Percentiles rank a stretch among this genome's conserved stretches.
Evolutionary conservation across 2,329 filamentous ascomycete species (phyloP).

Genomic region (Periconia digitata): DNA sequence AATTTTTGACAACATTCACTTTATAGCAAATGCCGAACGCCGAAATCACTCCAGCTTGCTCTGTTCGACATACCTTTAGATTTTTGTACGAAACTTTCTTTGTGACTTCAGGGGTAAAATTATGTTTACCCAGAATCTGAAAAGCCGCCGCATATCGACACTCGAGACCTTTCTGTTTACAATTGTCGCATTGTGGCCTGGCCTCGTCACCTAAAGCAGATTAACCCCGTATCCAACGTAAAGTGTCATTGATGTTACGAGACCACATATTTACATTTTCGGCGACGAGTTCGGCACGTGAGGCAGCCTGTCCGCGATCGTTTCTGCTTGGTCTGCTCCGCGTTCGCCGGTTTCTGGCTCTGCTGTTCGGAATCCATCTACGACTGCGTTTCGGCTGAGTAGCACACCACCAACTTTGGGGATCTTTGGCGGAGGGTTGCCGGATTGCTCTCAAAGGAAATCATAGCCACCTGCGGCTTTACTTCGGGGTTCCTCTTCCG

Average conservation of each 20-base stretch:
- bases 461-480: conserved; percentile 15
- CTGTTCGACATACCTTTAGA: conserved; percentile 14
- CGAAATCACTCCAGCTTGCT: background rate
- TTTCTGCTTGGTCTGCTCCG: conserved; percentile 13
- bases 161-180: conserved; percentile 49
- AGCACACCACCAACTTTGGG: no score
- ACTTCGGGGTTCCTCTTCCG: background rate
- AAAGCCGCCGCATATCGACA: conserved; percentile 54
- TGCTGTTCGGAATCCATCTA: background rate
- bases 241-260: background rate
- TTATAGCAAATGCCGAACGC: background rate
- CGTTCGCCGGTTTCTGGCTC: conserved; percentile 1
- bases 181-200: conserved; percentile 54
- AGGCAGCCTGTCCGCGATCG: conserved; percentile 49
- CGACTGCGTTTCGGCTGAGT: no score
- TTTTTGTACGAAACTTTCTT: conserved; percentile 17
- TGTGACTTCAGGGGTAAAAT: conserved; percentile 42
- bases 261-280: conserved; percentile 48
- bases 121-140: conserved; percentile 54
- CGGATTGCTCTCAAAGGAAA: conserved; percentile 15
- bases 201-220: conserved; percentile 52
- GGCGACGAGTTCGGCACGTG: conserved; percentile 52
- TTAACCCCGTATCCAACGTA: background rate
- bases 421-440: no score
- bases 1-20: background rate